Base-by-base conservation (phyloP, 169 alveolate genomes). In the Eimeria falciformis region DNA sequence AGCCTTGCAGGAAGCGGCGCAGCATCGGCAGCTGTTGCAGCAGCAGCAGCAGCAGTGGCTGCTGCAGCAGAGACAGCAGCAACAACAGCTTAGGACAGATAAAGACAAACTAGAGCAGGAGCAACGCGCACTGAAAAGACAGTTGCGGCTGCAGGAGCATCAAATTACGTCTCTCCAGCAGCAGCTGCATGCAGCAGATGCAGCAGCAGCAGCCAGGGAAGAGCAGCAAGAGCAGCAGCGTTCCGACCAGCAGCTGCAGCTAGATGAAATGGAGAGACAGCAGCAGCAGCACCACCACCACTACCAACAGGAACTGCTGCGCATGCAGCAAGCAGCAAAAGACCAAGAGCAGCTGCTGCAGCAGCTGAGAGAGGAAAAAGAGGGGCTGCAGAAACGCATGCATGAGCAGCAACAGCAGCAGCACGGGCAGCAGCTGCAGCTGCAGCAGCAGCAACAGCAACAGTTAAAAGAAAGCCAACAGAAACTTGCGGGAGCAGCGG, bases 201-300 rank as follows among this genome's bases (percentile, higher is more conserved):
- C 88, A 23, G 88, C 71, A 40, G 88, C 88, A 23, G 88, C 71
- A 53, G 88, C 88, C 25, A 78, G 88, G 58, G 88, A 78, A 14
- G 88, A 78, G 69, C 88, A 78, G 88, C 88, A 78, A 40, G 71
- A 78, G 88, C 88, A 78, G 71, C 71, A 78, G 17, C 23, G 50
- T 17, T 27, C 9, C 6, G n/a, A 68, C 17, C 88, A 78, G 73
- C 88, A 78, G 71, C 21, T 29, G 12, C 88, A 50, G 50, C 88
- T 78, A 0, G 73, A 78, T 47, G 73, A 78, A 17, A 53, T 78
- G 25, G 88, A 78, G 68, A 78, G 71, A 50, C 88, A 18, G 88
- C 88, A 78, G 73, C 88, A 50, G 69, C 88, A 78, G 88, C 88
- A 78, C 50, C 88, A 78, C 53, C 88, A 78, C 53, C 73, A 78